Evolutionary conservation across 495 filamentous ascomycete species (phyloP).

Genomic region (Rhizodiscina lignyota): DNA sequence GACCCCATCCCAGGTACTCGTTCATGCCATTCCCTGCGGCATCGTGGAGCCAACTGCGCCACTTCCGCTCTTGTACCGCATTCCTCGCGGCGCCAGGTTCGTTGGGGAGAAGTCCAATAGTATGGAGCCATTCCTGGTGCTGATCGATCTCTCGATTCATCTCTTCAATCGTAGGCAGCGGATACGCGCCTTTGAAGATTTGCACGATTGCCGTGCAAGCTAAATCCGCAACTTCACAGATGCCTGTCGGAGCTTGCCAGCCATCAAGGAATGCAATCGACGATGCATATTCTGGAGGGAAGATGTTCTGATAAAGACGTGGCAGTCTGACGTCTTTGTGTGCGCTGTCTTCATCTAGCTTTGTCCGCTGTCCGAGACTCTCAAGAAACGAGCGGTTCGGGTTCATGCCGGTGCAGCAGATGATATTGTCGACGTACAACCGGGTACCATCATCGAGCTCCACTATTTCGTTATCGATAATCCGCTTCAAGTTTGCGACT

Average conservation of each 20-base stretch:
- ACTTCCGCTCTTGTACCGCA: background rate
- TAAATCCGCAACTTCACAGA: constrained; percentile 5
- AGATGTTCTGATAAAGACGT: constrained; percentile 7
- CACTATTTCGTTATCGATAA: background rate
- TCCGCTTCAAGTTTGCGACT: background rate
- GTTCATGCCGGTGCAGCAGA: constrained; percentile 7
- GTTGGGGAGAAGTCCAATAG: too few relatives aligned
- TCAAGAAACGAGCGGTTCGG: constrained; percentile 2
- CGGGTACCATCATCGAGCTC: constrained; percentile 6
- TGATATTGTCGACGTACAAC: constrained; percentile 4
- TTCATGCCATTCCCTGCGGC: constrained; percentile 1
- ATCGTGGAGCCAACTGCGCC: background rate
- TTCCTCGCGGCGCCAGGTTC: background rate
- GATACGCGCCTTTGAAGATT: constrained; percentile 4
- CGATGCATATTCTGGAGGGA: constrained; percentile 2
- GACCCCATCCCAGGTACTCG: background rate
- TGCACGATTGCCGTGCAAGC: constrained; percentile 5
- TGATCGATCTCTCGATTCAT: background rate
- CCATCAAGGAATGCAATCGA: constrained; percentile 7
- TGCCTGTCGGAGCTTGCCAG: constrained; percentile 1
- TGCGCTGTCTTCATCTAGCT: constrained; percentile 3
- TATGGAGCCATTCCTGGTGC: constrained; percentile 3
- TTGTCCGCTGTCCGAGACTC: too few relatives aligned
- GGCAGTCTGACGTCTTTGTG: constrained; percentile 1
- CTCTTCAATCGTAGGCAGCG: constrained; percentile 3